Base-by-base conservation (phyloP, 2,329 filamentous ascomycete genomes). In the Tolypocladium pustulatum region DNA sequence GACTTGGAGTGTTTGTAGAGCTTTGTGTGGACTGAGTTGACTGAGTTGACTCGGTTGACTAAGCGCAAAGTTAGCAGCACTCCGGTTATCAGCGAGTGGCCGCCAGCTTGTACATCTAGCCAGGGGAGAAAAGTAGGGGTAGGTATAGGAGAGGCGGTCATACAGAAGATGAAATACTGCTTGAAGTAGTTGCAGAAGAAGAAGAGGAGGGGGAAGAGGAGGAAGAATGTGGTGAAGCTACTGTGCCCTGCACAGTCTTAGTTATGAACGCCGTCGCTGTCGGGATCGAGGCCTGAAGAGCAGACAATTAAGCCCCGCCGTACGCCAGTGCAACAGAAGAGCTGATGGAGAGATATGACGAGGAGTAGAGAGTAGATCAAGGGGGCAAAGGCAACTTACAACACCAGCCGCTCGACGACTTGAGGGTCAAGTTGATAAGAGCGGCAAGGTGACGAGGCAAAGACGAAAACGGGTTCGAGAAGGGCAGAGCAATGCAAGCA, bases 181-280 rank as follows among this genome's bases (percentile, higher is more conserved):
- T 62, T 49, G 65, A 66, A 55, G 66, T 63, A 55, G 67, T 62
- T 61, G 65, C 61, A 56, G 64, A 62, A 62, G 65, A 62, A 54
- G 64, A 64, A 60, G 65, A 62, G 54, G 63, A 64, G 8, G 41
- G 41, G 55, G 67, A 58, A 49, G 61, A 57, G 4, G 22, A 46
- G 30, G 43, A 49, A 30, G 25, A 49, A 30, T 49, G 46, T 51
- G 58, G 55, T 52, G 61, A 60, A 58, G 66, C 65, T 57, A 68
- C 64, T 65, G 66, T 71, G 52, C 65, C 67, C 69, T 72, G 70
- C 64, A 69, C 68, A 61, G 68, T 72, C 67, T 71, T 66, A 68
- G 71, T 72, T 59, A 71, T 66, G 67, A 60, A 62, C 25, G 65
- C 67, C 61, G 70, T 68, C 59, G 66, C 64, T 60, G 61, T 65